Evolutionary conservation across 192 early-diverging fungal species (phyloP).

Genomic region (Phlyctochytrium planicorne): DNA sequence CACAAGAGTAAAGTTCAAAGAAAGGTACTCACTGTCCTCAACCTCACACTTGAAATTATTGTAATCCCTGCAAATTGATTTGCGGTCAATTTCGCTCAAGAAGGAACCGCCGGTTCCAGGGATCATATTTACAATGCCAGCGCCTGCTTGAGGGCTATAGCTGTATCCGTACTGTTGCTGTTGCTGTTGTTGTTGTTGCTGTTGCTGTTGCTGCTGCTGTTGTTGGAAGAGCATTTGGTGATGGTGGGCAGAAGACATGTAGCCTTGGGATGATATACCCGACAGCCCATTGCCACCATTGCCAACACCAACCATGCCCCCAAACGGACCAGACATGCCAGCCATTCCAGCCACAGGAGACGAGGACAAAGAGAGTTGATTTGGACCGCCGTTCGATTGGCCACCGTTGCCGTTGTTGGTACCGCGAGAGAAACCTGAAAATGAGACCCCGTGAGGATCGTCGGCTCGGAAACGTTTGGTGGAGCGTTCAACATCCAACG

Average conservation of each 20-base stretch:
- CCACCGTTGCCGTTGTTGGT: too few relatives aligned
- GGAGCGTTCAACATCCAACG: background rate
- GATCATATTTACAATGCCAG: background rate
- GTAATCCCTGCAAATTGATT: conserved; percentile 28
- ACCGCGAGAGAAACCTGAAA: too few relatives aligned
- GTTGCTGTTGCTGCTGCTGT: too few relatives aligned
- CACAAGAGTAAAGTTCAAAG: conserved; percentile 14
- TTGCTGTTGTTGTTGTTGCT: too few relatives aligned
- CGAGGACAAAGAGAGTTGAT: too few relatives aligned
- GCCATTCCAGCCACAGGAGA: too few relatives aligned
- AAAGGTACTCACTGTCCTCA: conserved; percentile 8
- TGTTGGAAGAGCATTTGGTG: too few relatives aligned
- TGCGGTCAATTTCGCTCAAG: conserved; percentile 23
- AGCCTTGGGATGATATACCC: too few relatives aligned
- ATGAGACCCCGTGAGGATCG: too few relatives aligned
- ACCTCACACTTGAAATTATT: conserved; percentile 28
- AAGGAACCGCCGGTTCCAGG: background rate
- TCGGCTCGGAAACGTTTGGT: too few relatives aligned
- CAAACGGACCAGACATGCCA: background rate
- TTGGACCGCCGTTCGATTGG: too few relatives aligned
- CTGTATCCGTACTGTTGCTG: background rate
- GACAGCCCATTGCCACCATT: background rate
- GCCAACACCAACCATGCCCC: background rate
- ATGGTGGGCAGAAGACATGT: too few relatives aligned
- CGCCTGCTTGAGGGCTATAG: background rate